These are phyloP conservation scores for Epichloe elymi DNA, from an alignment of 2,329 filamentous ascomycete species.

Conservation along the genomic window DNA sequence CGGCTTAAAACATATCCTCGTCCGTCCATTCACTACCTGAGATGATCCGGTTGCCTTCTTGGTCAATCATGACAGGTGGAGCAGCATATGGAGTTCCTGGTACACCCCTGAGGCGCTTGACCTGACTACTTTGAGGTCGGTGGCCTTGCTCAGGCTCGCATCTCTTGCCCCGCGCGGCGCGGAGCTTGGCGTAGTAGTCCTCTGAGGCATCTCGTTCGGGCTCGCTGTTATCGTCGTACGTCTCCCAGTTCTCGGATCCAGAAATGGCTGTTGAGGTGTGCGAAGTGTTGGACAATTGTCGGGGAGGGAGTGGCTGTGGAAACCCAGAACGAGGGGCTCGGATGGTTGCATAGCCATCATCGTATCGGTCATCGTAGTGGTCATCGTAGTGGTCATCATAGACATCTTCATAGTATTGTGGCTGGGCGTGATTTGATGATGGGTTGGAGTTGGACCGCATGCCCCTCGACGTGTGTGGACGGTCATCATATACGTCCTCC, in stretches of 20 bases:
- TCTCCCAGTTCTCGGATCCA: conserved; percentile 95
- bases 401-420: conserved; percentile 24
- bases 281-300: conserved; percentile 55
- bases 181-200: conserved; percentile 66
- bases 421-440: conserved; percentile 21
- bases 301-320: conserved; percentile 30
- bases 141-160: conserved; percentile 37
- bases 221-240: conserved; percentile 75
- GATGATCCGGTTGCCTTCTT: conserved; percentile 48
- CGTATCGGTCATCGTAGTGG: conserved; percentile 13
- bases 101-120: conserved; percentile 42
- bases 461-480: conserved; percentile 20
- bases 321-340: conserved; percentile 23
- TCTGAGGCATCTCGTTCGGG: conserved; percentile 64
- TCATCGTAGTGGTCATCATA: conserved; percentile 17
- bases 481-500: conserved; percentile 78
- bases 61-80: conserved; percentile 37
- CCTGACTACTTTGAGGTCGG: conserved; percentile 27
- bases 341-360: conserved; percentile 28
- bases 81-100: conserved; percentile 27
- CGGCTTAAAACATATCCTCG: conserved; percentile 40
- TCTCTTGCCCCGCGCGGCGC: conserved; percentile 54
- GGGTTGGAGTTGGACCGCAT: conserved; percentile 27
- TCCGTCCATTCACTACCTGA: conserved; percentile 56
- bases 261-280: conserved; percentile 64